phyloP scores from a whole-genome alignment of 371 early-diverging fungal species.

The Mucor indicus region DNA sequence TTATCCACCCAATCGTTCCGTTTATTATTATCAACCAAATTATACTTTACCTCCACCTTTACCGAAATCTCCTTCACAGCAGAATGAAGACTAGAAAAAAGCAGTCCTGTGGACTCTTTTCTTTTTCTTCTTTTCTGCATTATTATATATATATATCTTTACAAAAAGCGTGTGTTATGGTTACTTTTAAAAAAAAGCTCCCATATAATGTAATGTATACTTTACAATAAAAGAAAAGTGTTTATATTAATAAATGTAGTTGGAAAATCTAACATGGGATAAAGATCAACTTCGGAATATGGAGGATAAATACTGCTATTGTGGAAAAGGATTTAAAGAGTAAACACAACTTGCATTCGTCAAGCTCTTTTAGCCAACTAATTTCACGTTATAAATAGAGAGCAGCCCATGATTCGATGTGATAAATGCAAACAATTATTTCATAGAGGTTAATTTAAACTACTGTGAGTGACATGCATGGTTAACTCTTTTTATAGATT shows the following conservation, averaged over 20 bases:
- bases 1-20: not conserved
- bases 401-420: constrained; percentile 59
- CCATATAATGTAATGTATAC: constrained; percentile 22
- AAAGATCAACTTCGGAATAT: constrained; percentile 34
- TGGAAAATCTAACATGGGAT: constrained; percentile 23
- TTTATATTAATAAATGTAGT: constrained; percentile 7
- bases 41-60: not conserved
- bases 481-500: constrained; percentile 5
- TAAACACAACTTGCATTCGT: constrained; percentile 9
- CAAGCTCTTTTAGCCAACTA: not conserved
- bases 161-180: too few relatives aligned
- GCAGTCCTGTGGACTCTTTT: too few relatives aligned
- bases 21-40: not conserved
- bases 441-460: constrained; percentile 49
- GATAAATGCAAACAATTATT: constrained; percentile 58
- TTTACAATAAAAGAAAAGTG: not conserved
- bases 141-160: too few relatives aligned
- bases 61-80: too few relatives aligned
- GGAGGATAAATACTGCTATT: constrained; percentile 63
- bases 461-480: not conserved
- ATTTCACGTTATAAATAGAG: constrained; percentile 19
- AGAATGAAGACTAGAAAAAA: too few relatives aligned
- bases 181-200: constrained; percentile 13
- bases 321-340: constrained; percentile 53
- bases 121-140: not conserved